A percentile compares a stretch with the other conserved stretches of the same genome.
These are phyloP conservation scores for Neofusicoccum kwambonambiense DNA, from an alignment of 2,329 filamentous ascomycete genomes.

Conservation along the genomic window DNA sequence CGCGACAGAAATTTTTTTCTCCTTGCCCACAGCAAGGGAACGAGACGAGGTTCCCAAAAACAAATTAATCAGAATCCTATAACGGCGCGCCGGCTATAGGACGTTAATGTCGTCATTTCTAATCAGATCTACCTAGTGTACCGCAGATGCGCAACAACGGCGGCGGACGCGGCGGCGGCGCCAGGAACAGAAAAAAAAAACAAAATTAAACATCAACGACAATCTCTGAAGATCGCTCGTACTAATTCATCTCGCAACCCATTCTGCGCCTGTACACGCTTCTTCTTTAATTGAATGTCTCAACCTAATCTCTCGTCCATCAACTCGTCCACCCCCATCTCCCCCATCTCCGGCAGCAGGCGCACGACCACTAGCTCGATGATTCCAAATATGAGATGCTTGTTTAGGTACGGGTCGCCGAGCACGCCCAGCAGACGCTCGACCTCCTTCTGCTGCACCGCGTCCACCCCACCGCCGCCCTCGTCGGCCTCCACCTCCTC, in stretches of 20 bases:
- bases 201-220: neutral
- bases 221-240: no score
- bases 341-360: conserved; percentile 78
- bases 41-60: no score
- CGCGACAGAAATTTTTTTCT: no score
- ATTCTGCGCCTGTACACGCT: no score
- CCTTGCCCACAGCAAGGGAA: no score
- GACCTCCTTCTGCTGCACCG: conserved; percentile 34
- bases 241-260: no score
- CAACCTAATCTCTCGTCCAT: conserved; percentile 67
- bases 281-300: neutral
- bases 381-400: conserved; percentile 80
- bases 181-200: neutral
- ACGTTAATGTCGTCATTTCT: neutral
- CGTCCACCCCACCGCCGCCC: conserved; percentile 22
- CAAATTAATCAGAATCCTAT: no score
- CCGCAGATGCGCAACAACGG: neutral
- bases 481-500: neutral
- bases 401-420: conserved; percentile 84
- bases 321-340: conserved; percentile 68
- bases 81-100: neutral
- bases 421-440: conserved; percentile 68
- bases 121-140: neutral
- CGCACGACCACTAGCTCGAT: conserved; percentile 80
- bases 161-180: no score